Evolutionary conservation across 352 stramenopile genomes (phyloP), one percentile per base, ranked within the genome.

Genomic region (Phytophthora pseudosyringae): DNA sequence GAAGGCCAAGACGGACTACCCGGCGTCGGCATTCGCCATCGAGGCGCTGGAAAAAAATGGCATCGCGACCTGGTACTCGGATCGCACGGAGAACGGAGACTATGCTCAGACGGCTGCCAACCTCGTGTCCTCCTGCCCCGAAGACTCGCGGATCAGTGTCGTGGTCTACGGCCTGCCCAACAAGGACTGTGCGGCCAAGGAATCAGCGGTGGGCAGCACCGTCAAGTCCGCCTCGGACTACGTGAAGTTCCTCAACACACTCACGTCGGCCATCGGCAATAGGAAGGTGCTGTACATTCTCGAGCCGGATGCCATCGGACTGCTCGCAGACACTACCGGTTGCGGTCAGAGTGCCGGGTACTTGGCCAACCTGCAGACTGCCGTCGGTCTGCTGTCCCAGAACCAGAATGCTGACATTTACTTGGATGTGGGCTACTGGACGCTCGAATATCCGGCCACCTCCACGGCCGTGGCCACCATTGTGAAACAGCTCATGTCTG

Each of bases 341-440:
- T 78, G 71, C 21, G 74, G 72, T 5, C 64, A 82, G 40, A 74
- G 71, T 33, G 83, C 71, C 0, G 75, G 75, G 1, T 91, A 93
- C 50, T 28, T 71, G 1, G 63, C 58, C 9, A 89, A 91, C 45
- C 51, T 93, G 36, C 51, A 88, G 58, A 70, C 49, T 7, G 84
- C 81, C 0, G 72, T 89, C 21, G 31, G 62, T 16, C 32, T 82
- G 26, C 59, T 93, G 13, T 79, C 80, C 8, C 26, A 66, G 51
- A 93, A 93, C 65, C 50, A 74, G n/a, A 86, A 93, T 41, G 81
- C 84, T 1, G 58, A 82, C 11, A 86, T 93, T 39, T 93, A 91
- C 65, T 45, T 88, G n/a, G 84, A 91, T 45, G 75, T 93, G 21
- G 80, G 81, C 28, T 86, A 83, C 63, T 90, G 82, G 84, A 81